A percentile compares a stretch with the other conserved stretches of the same genome.
phyloP scores from a whole-genome alignment of 1,284 basidiomycete genomes.

The Fomitopsis betulina region DNA sequence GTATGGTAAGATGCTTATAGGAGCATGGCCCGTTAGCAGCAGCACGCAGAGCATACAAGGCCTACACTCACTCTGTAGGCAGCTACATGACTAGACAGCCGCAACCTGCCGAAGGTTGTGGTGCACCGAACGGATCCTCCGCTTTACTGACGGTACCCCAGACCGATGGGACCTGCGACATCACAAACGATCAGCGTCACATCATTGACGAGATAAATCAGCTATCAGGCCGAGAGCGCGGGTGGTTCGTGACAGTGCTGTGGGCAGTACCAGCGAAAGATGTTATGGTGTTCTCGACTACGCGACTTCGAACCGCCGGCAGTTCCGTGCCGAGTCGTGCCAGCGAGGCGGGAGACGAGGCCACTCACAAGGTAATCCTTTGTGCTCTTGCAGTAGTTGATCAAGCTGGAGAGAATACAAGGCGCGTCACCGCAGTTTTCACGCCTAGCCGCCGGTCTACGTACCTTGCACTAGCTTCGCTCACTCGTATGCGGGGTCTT shows the following conservation, averaged over 20 bases:
- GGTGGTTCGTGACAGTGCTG: neutral
- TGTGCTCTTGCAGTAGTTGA: conserved; percentile 71
- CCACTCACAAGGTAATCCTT: conserved; percentile 65
- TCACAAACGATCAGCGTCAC: neutral
- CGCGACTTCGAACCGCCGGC: neutral
- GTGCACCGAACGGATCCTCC: conserved; percentile 80
- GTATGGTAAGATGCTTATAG: neutral
- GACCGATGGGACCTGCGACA: conserved; percentile 73
- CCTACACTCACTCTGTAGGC: neutral
- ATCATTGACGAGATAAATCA: neutral
- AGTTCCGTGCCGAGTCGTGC: neutral
- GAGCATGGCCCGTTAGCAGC: neutral
- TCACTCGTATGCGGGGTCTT: conserved; percentile 69
- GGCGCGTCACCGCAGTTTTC: neutral
- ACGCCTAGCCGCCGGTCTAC: conserved; percentile 12
- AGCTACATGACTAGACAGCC: conserved; percentile 19
- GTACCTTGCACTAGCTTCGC: conserved; percentile 71
- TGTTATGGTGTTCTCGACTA: neutral
- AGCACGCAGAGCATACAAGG: neutral
- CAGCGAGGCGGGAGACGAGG: neutral
- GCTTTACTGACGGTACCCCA: conserved; percentile 88
- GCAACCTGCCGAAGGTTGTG: conserved; percentile 49
- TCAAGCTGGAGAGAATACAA: conserved; percentile 44
- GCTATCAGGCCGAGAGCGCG: neutral
- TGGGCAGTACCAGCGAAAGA: neutral